Evolutionary conservation across 345 rosid species (phyloP).

Genomic region (Dipteronia dyeriana): DNA sequence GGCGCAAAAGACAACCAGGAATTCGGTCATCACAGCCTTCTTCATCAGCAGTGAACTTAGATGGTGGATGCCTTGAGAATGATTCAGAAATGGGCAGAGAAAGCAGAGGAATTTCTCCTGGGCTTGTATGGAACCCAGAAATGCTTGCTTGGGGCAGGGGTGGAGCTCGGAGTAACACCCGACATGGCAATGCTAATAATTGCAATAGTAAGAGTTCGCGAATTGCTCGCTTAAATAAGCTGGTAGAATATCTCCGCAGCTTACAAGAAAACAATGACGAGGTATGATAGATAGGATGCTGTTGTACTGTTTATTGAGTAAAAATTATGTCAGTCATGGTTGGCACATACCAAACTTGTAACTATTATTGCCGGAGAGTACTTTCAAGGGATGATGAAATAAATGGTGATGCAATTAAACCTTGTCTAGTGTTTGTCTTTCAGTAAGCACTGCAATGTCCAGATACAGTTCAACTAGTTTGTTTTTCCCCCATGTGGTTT

Average conservation of each 20-base stretch:
- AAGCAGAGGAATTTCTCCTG: constrained; percentile 68
- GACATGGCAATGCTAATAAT: constrained; percentile 67
- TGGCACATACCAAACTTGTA: constrained; percentile 7
- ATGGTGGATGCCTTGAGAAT: constrained; percentile 49
- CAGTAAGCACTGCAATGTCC: constrained; percentile 7
- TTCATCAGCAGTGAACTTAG: constrained; percentile 57
- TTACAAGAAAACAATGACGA: constrained; percentile 59
- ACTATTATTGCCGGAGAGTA: constrained; percentile 5
- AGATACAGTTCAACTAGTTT: neutral
- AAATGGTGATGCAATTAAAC: constrained; percentile 3
- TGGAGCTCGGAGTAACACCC: constrained; percentile 78
- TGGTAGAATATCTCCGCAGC: constrained; percentile 71
- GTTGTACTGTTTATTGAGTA: constrained; percentile 14
- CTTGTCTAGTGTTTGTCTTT: constrained; percentile 6
- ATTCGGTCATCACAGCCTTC: constrained; percentile 53
- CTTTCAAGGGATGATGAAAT: constrained; percentile 10
- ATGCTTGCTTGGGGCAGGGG: constrained; percentile 94
- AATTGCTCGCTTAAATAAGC: constrained; percentile 62
- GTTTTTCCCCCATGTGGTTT: neutral
- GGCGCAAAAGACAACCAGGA: constrained; percentile 52
- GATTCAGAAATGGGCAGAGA: constrained; percentile 59
- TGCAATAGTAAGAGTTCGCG: constrained; percentile 55
- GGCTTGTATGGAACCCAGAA: constrained; percentile 70
- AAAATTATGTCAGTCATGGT: constrained; percentile 17
- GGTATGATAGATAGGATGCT: constrained; percentile 44